Conservation (phyloP, 768 basidiomycete genomes). For the Mycena pura region DNA sequence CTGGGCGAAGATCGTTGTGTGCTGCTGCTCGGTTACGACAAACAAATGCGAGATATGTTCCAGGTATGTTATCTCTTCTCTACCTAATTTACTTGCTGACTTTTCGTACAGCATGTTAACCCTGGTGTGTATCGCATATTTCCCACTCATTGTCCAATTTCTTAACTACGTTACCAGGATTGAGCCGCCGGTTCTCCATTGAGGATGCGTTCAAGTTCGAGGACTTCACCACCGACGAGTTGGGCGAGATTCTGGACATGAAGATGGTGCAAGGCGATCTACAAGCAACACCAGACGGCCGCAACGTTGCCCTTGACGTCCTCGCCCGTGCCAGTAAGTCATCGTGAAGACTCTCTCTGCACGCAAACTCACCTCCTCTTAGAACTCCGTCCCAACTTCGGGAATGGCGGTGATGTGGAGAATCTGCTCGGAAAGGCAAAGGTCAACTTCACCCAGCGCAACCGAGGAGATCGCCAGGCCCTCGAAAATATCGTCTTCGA, state of each 20-base stretch:
- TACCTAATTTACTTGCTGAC: not conserved
- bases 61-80: conserved; percentile 48
- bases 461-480: conserved; percentile 29
- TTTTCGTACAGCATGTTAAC: conserved; percentile 63
- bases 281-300: conserved; percentile 59
- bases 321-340: conserved; percentile 47
- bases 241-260: conserved; percentile 57
- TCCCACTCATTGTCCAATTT: too few relatives aligned
- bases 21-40: conserved; percentile 66
- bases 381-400: conserved; percentile 73
- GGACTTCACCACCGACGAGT: conserved; percentile 61
- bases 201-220: conserved; percentile 73
- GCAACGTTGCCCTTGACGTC: conserved; percentile 58
- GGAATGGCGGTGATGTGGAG: conserved; percentile 70
- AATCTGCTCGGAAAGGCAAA: conserved; percentile 63
- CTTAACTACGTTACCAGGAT: too few relatives aligned
- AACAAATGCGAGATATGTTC: conserved; percentile 75
- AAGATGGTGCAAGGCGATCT: conserved; percentile 68
- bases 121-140: conserved; percentile 68
- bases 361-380: too few relatives aligned
- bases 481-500: conserved; percentile 53
- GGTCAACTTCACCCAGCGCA: conserved; percentile 49
- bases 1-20: conserved; percentile 77
- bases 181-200: conserved; percentile 70
- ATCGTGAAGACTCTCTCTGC: too few relatives aligned